Evolutionary conservation across 2,329 filamentous ascomycete species (phyloP), one percentile per base, ranked within the genome.

Genomic region (Colletotrichum costaricense): DNA sequence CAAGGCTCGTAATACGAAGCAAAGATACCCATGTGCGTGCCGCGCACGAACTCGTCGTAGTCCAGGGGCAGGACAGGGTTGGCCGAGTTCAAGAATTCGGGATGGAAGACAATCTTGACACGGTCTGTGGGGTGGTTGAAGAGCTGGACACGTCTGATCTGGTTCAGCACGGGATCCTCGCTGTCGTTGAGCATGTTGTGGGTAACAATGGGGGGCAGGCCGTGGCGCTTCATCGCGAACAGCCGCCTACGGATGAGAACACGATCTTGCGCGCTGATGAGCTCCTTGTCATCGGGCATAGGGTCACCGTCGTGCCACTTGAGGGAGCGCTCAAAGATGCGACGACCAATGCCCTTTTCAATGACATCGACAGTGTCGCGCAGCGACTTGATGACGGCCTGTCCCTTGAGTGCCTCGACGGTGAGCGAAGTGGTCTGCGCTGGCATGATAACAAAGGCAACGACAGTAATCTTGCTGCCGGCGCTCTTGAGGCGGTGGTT

Each of bases 371-470:
- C 92, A 0, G 96, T 98, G 79, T 98, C 97, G 72, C 95, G 91
- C 71, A 99, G 88, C 28, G 96, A 97, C 84, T 98, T 99, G 85
- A 98, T 96, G 55, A 98, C 96, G 0, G 97, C 97, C 84, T 99
- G 97, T 58, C 97, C 97, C 84, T 98, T 97, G 75, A 99, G 89
- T 0, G 97, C 95, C 82, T 98, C 97, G 2, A 98, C 97, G 0
- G 97, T 97, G 67, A 99, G 88, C 0, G 96, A 98, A 8, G 95
- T 94, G 2, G 96, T 98, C 84, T 98, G 95, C 1, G 97, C 97
- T 3, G 97, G 97, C 95, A 99, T 97, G 82, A 99, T 98, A 83
- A 99, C 94, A 82, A 99, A 99, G 24, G 97, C 96, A 22, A 99
- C 96, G 8, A 99, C 93, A 0, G 97, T 98, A 81, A 93, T 95